phyloP scores from a whole-genome alignment of 1,139 yeast genomes.

The Nakaseomyces sp. region DNA sequence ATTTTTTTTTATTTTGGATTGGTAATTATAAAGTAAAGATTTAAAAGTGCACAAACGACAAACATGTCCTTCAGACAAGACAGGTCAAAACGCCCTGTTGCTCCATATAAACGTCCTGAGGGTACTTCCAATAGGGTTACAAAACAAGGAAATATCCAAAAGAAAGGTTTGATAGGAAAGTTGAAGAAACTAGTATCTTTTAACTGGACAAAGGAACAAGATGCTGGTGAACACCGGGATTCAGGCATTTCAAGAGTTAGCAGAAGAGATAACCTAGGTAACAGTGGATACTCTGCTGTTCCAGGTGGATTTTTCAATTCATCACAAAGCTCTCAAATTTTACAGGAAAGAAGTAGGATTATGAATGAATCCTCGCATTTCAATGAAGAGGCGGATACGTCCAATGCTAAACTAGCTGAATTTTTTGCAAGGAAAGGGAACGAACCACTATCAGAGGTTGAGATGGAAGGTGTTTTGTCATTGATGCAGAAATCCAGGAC shows the following conservation, averaged over 20 bases:
- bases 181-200: conserved; percentile 4
- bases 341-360: conserved; percentile 5
- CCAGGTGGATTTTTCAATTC: conserved; percentile 5
- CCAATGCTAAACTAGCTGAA: conserved; percentile 44
- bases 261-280: not conserved
- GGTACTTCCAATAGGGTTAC: not conserved
- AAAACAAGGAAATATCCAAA: not conserved
- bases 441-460: conserved; percentile 62
- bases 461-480: conserved; percentile 76
- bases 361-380: conserved; percentile 1
- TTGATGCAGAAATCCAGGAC: conserved; percentile 37
- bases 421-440: conserved; percentile 75
- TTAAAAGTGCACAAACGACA: too few relatives aligned
- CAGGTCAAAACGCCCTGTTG: not conserved
- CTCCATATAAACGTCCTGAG: conserved; percentile 1
- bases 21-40: too few relatives aligned
- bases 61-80: not conserved
- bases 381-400: conserved; percentile 11
- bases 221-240: not conserved
- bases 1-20: not conserved
- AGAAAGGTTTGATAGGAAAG: not conserved
- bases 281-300: conserved; percentile 1
- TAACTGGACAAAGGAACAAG: not conserved
- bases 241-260: not conserved
- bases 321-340: not conserved